These are phyloP conservation scores for Aspergillus funiculosus DNA, from an alignment of 495 filamentous ascomycete genomes.

Conservation along the genomic window DNA sequence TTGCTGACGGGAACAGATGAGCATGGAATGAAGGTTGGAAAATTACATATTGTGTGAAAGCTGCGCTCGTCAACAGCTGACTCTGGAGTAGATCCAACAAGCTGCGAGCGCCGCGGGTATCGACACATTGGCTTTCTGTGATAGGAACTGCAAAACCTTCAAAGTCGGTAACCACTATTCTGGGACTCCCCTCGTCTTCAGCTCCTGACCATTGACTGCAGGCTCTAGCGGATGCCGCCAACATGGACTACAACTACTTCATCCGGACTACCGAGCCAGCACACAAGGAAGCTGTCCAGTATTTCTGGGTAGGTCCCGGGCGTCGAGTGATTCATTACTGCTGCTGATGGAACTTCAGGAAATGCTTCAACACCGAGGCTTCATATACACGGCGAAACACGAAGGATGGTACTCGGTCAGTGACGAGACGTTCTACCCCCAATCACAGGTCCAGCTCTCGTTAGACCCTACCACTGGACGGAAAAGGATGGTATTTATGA, in stretches of 20 bases:
- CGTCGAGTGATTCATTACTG: neutral
- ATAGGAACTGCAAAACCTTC: constrained; percentile 48
- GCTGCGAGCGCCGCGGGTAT: constrained; percentile 63
- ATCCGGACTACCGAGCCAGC: constrained; percentile 81
- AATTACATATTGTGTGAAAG: neutral
- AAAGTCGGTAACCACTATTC: constrained; percentile 28
- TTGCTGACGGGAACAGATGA: constrained; percentile 94
- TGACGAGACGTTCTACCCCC: constrained; percentile 93
- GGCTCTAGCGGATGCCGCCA: constrained; percentile 60
- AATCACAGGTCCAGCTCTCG: constrained; percentile 62
- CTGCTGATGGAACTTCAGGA: constrained; percentile 33
- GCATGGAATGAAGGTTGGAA: constrained; percentile 81
- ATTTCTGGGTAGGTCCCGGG: constrained; percentile 67
- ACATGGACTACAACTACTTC: constrained; percentile 73
- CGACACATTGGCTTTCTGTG: constrained; percentile 59
- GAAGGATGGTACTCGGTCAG: constrained; percentile 95
- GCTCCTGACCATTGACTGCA: constrained; percentile 17
- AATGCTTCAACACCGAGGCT: constrained; percentile 64
- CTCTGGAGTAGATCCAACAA: constrained; percentile 60
- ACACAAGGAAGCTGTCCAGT: constrained; percentile 80
- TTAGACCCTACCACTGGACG: constrained; percentile 74
- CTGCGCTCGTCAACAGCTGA: constrained; percentile 19
- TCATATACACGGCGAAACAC: constrained; percentile 82
- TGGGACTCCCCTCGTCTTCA: neutral
- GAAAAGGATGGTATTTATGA: constrained; percentile 58